A percentile compares a stretch with the other conserved stretches of the same genome.
phyloP scores from a whole-genome alignment of 164 flowering plant genomes.

The Houttuynia cordata region DNA sequence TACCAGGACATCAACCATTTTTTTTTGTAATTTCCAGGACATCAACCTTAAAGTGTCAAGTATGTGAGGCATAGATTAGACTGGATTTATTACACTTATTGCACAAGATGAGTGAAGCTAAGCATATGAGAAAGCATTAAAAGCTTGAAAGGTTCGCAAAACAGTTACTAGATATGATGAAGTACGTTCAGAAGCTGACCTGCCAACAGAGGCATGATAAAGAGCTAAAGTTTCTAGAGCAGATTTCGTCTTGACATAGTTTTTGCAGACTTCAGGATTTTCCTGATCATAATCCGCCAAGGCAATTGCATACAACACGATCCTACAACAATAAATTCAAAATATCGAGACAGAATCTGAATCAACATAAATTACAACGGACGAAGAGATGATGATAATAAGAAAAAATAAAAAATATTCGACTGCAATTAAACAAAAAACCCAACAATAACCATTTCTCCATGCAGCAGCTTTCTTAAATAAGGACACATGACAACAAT shows the following conservation, averaged over 20 bases:
- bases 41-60: too few relatives aligned
- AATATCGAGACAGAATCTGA: background rate
- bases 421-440: background rate
- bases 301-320: constrained; percentile 73
- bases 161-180: background rate
- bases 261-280: constrained; percentile 13
- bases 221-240: constrained; percentile 64
- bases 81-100: too few relatives aligned
- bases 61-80: too few relatives aligned
- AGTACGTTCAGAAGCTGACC: constrained; percentile 27
- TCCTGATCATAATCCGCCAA: constrained; percentile 84
- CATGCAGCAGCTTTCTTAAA: too few relatives aligned
- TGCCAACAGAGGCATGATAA: constrained; percentile 66
- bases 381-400: background rate
- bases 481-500: too few relatives aligned
- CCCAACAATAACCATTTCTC: too few relatives aligned
- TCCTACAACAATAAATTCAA: constrained; percentile 25
- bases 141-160: background rate
- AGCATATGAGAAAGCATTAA: background rate
- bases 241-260: constrained; percentile 54
- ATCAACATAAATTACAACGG: background rate
- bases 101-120: background rate
- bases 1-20: too few relatives aligned
- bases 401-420: too few relatives aligned
- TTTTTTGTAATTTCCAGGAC: too few relatives aligned